Percentiles rank a stretch among this genome's conserved stretches.
Evolutionary conservation across 2,329 filamentous ascomycete genomes (phyloP).

Genomic region (Fusarium sp.): DNA sequence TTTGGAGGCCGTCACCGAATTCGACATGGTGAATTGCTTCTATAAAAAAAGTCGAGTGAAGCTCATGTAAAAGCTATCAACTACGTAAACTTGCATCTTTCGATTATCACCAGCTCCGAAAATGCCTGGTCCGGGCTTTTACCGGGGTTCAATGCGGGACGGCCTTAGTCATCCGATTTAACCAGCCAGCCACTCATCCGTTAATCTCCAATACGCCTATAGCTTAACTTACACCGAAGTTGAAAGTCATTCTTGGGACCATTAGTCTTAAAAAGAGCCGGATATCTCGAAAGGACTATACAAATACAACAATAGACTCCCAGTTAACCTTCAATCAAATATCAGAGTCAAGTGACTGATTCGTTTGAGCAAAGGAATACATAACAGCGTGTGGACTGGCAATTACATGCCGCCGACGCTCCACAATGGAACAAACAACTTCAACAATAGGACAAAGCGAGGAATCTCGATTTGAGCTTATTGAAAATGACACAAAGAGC

Average conservation of each 20-base stretch:
- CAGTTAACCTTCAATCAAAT: constrained; percentile 8
- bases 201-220: constrained; percentile 8
- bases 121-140: constrained; percentile 47
- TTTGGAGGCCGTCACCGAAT: constrained; percentile 54
- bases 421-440: constrained; percentile 50
- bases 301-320: not conserved
- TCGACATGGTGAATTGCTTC: constrained; percentile 55
- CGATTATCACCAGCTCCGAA: constrained; percentile 47
- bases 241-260: not conserved
- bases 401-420: constrained; percentile 18
- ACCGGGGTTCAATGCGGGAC: constrained; percentile 24
- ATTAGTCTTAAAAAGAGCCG: constrained; percentile 25
- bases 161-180: constrained; percentile 45
- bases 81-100: constrained; percentile 47
- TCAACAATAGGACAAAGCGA: constrained; percentile 45
- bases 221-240: constrained; percentile 38
- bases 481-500: constrained; percentile 48
- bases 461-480: constrained; percentile 46
- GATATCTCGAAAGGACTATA: not conserved
- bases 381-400: constrained; percentile 6
- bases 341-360: constrained; percentile 34
- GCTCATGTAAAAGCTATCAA: constrained; percentile 40
- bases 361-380: constrained; percentile 16
- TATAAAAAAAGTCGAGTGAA: constrained; percentile 16
- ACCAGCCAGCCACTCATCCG: constrained; percentile 14